Evolutionary conservation across 2,329 filamentous ascomycete species (phyloP).

Genomic region (Colletotrichum sidae): DNA sequence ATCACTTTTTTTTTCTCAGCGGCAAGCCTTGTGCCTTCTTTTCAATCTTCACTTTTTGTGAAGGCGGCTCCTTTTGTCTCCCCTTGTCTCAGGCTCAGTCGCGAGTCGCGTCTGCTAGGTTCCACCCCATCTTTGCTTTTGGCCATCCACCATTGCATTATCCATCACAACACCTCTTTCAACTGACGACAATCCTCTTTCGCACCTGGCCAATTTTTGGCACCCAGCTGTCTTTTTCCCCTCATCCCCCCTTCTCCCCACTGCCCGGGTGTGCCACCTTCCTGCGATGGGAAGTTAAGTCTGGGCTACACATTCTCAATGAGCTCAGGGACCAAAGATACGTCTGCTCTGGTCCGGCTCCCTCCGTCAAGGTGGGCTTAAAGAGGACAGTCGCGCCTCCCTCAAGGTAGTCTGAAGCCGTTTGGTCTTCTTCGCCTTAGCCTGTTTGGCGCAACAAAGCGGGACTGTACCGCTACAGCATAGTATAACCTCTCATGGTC

Average conservation of each 20-base stretch:
- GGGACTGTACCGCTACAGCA: slow-evolving; percentile 18
- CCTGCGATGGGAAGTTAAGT: slow-evolving; percentile 1
- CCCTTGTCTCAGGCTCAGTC: slow-evolving; percentile 16
- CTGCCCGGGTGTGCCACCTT: too few relatives aligned
- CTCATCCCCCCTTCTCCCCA: too few relatives aligned
- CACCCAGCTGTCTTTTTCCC: neutral
- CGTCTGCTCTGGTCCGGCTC: slow-evolving; percentile 13
- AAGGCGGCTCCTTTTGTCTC: slow-evolving; percentile 9
- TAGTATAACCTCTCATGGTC: slow-evolving; percentile 36
- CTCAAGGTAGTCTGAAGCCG: slow-evolving; percentile 17
- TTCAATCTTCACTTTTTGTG: neutral
- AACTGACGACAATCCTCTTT: slow-evolving; percentile 9
- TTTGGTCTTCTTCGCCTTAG: slow-evolving; percentile 7
- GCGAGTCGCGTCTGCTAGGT: slow-evolving; percentile 33
- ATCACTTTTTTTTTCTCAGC: neutral
- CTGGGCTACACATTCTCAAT: slow-evolving; percentile 11
- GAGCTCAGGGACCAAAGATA: slow-evolving; percentile 14
- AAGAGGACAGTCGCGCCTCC: slow-evolving; percentile 10
- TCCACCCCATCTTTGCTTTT: slow-evolving; percentile 9
- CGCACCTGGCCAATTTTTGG: neutral
- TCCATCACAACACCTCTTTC: slow-evolving; percentile 20
- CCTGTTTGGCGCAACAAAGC: slow-evolving; percentile 21
- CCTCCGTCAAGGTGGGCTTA: slow-evolving; percentile 32
- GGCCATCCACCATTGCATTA: slow-evolving; percentile 21
- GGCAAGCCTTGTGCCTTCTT: neutral